A percentile compares a stretch with the other conserved stretches of the same genome.
Evolutionary conservation across 768 basidiomycete genomes (phyloP).

Genomic region (Boletus eberwhitei): DNA sequence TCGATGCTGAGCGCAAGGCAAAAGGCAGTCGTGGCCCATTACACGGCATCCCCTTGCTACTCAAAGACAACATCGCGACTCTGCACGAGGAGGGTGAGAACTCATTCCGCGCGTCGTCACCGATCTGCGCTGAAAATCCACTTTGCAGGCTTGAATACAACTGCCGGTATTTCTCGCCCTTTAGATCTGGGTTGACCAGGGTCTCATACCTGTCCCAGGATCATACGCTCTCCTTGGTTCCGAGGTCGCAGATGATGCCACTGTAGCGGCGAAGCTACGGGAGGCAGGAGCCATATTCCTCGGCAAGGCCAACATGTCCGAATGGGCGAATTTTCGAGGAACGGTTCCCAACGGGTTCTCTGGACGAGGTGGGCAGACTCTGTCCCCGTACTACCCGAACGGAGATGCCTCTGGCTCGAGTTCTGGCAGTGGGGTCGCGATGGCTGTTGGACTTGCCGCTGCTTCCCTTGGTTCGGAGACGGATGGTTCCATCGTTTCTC

Average conservation of each 20-base stretch:
- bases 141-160: conserved; percentile 36
- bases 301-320: conserved; percentile 44
- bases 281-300: conserved; percentile 36
- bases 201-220: conserved; percentile 17
- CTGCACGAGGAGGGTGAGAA: conserved; percentile 29
- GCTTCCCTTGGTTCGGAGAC: conserved; percentile 47
- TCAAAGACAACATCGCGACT: conserved; percentile 48
- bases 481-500: conserved; percentile 47
- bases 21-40: conserved; percentile 43
- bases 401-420: conserved; percentile 42
- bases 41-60: conserved; percentile 58
- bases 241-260: conserved; percentile 34
- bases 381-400: conserved; percentile 40
- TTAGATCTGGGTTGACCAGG: background rate
- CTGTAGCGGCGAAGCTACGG: conserved; percentile 28
- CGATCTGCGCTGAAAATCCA: background rate
- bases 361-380: conserved; percentile 44
- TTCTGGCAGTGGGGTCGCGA: conserved; percentile 41
- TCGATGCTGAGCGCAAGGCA: conserved; percentile 47
- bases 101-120: background rate
- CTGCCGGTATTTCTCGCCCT: conserved; percentile 27
- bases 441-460: conserved; percentile 42
- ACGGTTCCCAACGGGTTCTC: conserved; percentile 42
- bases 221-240: conserved; percentile 37
- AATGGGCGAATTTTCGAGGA: conserved; percentile 44